Conservation (phyloP, 768 basidiomycete genomes). For the Rhodosporidiobolus sp. region DNA sequence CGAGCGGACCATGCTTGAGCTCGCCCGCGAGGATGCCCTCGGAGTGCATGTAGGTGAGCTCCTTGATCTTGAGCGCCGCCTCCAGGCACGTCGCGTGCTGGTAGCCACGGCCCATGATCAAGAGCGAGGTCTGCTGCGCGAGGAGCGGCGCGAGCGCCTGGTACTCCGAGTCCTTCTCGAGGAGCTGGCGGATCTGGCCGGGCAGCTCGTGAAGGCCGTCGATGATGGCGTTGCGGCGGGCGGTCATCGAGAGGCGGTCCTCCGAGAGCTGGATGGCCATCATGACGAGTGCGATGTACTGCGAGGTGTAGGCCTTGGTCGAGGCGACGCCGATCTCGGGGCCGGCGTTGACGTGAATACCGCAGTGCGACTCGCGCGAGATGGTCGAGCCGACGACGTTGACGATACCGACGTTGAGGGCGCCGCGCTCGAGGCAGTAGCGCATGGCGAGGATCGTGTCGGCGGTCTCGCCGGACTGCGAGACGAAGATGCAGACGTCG, state of each 20-base stretch:
- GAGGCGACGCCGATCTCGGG: conserved; percentile 99
- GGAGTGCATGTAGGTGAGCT: conserved; percentile 55
- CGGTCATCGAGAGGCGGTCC: conserved; percentile 87
- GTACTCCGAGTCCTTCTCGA: conserved; percentile 70
- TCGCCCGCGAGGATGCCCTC: conserved; percentile 96
- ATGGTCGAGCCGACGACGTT: conserved; percentile 98
- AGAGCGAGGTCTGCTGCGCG: conserved; percentile 63
- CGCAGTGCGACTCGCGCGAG: conserved; percentile 88
- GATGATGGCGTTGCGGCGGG: conserved; percentile 89
- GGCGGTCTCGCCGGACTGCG: conserved; percentile 97
- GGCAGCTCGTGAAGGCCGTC: conserved; percentile 88
- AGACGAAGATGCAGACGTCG: conserved; percentile 92
- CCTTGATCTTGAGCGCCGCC: conserved; percentile 98
- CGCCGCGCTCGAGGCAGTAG: conserved; percentile 95
- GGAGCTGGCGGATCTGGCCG: conserved; percentile 77
- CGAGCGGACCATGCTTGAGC: conserved; percentile 96
- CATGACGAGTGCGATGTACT: conserved; percentile 96
- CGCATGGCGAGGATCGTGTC: conserved; percentile 94
- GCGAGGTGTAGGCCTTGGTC: conserved; percentile 86
- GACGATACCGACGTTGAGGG: conserved; percentile 93
- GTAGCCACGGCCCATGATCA: conserved; percentile 93
- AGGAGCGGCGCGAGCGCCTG: conserved; percentile 70
- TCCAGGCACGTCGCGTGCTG: conserved; percentile 98
- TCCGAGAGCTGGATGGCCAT: conserved; percentile 98
- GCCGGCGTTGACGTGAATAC: conserved; percentile 98